Evolutionary conservation across 441 rosid genomes (phyloP).

Genomic region (Mallotus repandus): DNA sequence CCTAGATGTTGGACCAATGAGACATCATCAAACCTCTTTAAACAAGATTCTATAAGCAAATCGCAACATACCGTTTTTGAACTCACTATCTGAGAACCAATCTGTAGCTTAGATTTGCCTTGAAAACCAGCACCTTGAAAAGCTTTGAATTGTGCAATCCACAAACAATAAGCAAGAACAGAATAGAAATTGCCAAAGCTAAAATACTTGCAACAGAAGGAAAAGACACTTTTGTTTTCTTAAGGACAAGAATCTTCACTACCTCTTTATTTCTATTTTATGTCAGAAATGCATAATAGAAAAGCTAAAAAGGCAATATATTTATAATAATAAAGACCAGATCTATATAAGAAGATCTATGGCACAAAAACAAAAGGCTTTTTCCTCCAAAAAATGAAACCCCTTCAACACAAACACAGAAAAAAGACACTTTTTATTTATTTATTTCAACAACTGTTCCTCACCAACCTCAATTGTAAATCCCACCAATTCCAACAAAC

Average conservation of each 20-base stretch:
- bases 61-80: constrained; percentile 15
- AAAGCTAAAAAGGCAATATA: constrained; percentile 29
- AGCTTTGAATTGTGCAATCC: constrained; percentile 17
- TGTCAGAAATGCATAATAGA: constrained; percentile 19
- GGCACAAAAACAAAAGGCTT: background rate
- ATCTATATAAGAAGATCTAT: constrained; percentile 37
- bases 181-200: constrained; percentile 27
- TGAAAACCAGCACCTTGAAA: constrained; percentile 10
- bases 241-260: constrained; percentile 26
- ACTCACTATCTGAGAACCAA: constrained; percentile 19
- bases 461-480: constrained; percentile 18
- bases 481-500: constrained; percentile 13
- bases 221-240: constrained; percentile 31
- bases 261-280: constrained; percentile 24
- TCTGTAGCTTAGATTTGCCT: constrained; percentile 14
- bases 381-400: background rate
- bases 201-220: constrained; percentile 30
- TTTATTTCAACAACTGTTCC: constrained; percentile 8
- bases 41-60: constrained; percentile 14
- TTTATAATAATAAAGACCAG: constrained; percentile 30
- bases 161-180: constrained; percentile 7
- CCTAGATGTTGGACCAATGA: background rate
- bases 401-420: constrained; percentile 19
- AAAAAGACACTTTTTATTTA: background rate
- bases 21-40: constrained; percentile 5